Conservation (phyloP, 1,284 basidiomycete genomes). For the Laetiporus sulphureus region DNA sequence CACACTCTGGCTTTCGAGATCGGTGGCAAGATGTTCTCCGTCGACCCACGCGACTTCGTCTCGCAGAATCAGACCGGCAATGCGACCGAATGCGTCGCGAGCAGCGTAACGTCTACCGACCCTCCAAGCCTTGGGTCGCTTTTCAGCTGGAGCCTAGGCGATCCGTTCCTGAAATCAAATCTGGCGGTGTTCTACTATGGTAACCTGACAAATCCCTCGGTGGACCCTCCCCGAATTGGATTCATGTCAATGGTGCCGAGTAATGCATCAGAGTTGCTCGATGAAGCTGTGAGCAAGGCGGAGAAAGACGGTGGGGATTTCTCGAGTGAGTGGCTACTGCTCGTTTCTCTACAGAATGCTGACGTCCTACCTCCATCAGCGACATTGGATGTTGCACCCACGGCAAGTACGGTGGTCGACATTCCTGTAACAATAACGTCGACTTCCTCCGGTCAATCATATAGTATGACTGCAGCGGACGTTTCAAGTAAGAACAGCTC, state of each 20-base stretch:
- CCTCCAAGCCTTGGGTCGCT: constrained; percentile 32
- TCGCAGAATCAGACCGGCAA: constrained; percentile 31
- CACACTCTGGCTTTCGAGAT: constrained; percentile 57
- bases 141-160: constrained; percentile 34
- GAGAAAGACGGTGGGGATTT: constrained; percentile 32
- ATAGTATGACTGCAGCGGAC: neutral
- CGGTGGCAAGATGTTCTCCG: constrained; percentile 53
- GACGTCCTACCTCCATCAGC: no score
- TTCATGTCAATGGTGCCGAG: constrained; percentile 59
- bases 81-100: constrained; percentile 36
- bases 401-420: constrained; percentile 1
- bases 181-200: constrained; percentile 55
- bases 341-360: neutral
- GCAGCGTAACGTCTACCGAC: constrained; percentile 50
- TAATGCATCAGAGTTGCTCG: constrained; percentile 37
- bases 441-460: neutral
- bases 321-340: constrained; percentile 27
- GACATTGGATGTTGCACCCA: constrained; percentile 5
- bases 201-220: constrained; percentile 54
- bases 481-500: neutral
- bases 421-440: neutral
- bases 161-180: constrained; percentile 36
- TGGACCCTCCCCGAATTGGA: constrained; percentile 63
- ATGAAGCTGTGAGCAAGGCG: constrained; percentile 34
- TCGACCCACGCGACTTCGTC: constrained; percentile 62